Percentiles rank a stretch among this genome's conserved stretches.
phyloP scores from a whole-genome alignment of 73 alveolate species.

The Breviolum minutum region DNA sequence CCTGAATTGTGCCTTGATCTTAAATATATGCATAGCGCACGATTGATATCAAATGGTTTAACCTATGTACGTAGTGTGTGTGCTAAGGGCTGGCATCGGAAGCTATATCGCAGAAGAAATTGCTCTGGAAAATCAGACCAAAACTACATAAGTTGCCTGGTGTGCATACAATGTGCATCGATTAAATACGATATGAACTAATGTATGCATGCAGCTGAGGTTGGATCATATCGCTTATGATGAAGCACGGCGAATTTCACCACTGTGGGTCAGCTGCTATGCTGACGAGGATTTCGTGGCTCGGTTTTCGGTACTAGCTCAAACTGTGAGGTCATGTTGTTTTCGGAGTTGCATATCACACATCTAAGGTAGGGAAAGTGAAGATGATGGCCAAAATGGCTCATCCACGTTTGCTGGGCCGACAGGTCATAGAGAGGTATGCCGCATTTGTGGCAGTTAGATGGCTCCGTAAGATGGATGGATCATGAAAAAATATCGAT shows the following conservation, averaged over 20 bases:
- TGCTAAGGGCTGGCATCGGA: conserved; percentile 31
- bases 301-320: background rate
- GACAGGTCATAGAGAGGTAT: background rate
- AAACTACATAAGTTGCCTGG: conserved; percentile 15
- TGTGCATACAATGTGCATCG: background rate
- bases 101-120: background rate
- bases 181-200: too few species aligned
- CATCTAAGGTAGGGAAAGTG: conserved; percentile 3
- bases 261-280: background rate
- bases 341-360: background rate
- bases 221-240: background rate
- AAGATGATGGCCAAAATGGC: background rate
- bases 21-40: too few species aligned
- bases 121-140: conserved; percentile 22
- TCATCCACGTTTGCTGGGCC: background rate
- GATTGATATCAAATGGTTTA: background rate
- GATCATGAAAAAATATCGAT: background rate
- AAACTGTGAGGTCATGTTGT: too few species aligned
- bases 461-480: background rate
- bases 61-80: background rate
- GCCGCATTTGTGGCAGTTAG: background rate
- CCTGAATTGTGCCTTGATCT: background rate
- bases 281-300: conserved; percentile 23
- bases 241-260: background rate
- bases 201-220: background rate